Conservation (phyloP, 2,329 filamentous ascomycete genomes). For the Alternaria panax region DNA sequence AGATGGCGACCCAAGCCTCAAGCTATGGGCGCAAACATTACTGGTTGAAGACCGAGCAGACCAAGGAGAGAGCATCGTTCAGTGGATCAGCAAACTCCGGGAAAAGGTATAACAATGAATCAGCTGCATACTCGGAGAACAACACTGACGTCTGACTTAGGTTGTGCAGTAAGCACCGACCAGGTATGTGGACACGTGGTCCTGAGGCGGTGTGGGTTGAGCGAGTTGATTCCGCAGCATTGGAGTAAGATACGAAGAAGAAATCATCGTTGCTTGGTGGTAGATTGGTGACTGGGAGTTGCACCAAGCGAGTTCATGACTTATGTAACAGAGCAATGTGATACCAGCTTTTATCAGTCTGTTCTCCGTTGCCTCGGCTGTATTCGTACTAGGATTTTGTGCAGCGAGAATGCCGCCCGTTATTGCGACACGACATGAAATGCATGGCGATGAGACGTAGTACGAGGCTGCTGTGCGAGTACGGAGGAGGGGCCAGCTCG, state of each 20-base stretch:
- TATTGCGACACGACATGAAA: conserved; percentile 20
- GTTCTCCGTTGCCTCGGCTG: neutral
- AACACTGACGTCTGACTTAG: conserved; percentile 31
- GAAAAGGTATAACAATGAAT: conserved; percentile 78
- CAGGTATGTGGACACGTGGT: conserved; percentile 3
- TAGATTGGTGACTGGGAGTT: conserved; percentile 1
- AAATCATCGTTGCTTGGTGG: conserved; percentile 3
- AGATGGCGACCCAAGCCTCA: conserved; percentile 92
- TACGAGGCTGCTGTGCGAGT: conserved; percentile 9
- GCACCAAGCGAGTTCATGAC: conserved; percentile 1
- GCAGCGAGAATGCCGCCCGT: conserved; percentile 12
- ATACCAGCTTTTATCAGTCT: conserved; percentile 9
- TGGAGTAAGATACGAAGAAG: conserved; percentile 5
- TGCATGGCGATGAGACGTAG: conserved; percentile 8
- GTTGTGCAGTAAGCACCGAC: conserved; percentile 45
- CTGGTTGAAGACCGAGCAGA: conserved; percentile 94
- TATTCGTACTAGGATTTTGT: neutral
- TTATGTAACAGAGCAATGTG: conserved; percentile 12
- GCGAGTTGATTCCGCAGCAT: neutral
- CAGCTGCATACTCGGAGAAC: conserved; percentile 17
- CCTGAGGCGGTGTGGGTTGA: conserved; percentile 5
- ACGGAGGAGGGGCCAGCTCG: neutral
- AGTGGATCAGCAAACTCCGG: conserved; percentile 89
- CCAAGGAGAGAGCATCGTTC: conserved; percentile 88
- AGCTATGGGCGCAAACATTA: conserved; percentile 95